phyloP scores from a whole-genome alignment of 2,329 filamentous ascomycete species.

The Pyricularia pennisetigena region DNA sequence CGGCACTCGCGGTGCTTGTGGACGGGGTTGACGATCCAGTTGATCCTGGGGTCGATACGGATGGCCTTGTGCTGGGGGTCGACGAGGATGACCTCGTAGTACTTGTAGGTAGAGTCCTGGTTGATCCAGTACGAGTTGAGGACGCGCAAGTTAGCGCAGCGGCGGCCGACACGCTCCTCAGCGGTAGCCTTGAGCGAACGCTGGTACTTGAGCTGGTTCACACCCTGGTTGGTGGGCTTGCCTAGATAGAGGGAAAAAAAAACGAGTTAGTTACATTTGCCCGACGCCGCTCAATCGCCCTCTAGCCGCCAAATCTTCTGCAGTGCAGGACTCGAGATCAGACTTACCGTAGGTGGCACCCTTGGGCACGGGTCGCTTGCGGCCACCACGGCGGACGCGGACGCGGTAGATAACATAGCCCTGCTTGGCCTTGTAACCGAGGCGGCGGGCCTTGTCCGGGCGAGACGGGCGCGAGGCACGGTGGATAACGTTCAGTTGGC shows the following conservation, averaged over 20 bases:
- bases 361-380: conserved; percentile 94
- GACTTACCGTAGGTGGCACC: conserved; percentile 90
- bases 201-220: conserved; percentile 99
- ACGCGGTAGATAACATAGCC: conserved; percentile 99
- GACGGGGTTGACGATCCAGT: conserved; percentile 99
- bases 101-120: conserved; percentile 99
- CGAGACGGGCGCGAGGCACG: conserved; percentile 95
- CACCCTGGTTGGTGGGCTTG: conserved; percentile 99
- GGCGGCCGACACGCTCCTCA: conserved; percentile 99
- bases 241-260: conserved; percentile 40
- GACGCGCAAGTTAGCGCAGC: conserved; percentile 97
- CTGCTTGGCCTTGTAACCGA: conserved; percentile 99
- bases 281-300: background rate
- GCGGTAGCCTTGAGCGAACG: conserved; percentile 95
- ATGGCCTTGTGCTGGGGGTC: conserved; percentile 99
- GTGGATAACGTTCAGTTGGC: conserved; percentile 99
- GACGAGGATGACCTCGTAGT: conserved; percentile 97
- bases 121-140: conserved; percentile 99
- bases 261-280: background rate
- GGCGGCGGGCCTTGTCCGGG: conserved; percentile 99
- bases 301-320: background rate
- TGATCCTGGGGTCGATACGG: conserved; percentile 97
- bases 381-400: conserved; percentile 95
- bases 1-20: conserved; percentile 99
- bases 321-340: background rate